Evolutionary conservation across 768 basidiomycete species (phyloP), one percentile per base, ranked within the genome.

Genomic region (Tricholoma flavovirens): DNA sequence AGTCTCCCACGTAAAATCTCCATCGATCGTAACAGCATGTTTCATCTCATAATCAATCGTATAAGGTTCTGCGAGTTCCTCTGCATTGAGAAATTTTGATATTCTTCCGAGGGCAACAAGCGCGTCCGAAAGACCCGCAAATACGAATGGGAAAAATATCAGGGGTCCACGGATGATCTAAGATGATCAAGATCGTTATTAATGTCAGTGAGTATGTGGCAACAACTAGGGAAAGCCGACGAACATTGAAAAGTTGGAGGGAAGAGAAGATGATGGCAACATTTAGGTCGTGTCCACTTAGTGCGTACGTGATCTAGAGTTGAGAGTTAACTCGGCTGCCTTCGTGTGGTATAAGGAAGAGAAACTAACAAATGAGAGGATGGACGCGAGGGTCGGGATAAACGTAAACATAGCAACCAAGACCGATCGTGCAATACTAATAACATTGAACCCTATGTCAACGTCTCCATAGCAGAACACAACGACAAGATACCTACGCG

Each of bases 91-190:
- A 60, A 81, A 80, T 21, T 68, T 73, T 0, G 72, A 68, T 9
- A 85, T 77, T 24, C 83, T 77, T 1, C 65, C 62, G 19, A 83
- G 64, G 0, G 82, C 80, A 4, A 83, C 78, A 8, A 80, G 59
- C 1, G 78, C 77, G 61, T 84, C 78, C 0, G 78, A 71, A 12
- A 78, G 66, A 29, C 67, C 65, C 5, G 78, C 74, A 33, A 86
- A 65, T 15, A 81, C 77, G 51, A 84, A 65, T 0, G 86, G 85
- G 53, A 86, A 69, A 53, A 81, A 67, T n/a, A 78, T 62, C 17
- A 87, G 73, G 2, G 86, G 86, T 6, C 69, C 63, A n/a, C 82
- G 80, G 61, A 86, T 79, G 56, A 82, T 78, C 83, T 84, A 55
- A n/a, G 8, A 29, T 26, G 26, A 29, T n/a, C 15, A 15, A n/a